Conservation (phyloP, 2,329 filamentous ascomycete species). For the Aspergillus sojae region DNA sequence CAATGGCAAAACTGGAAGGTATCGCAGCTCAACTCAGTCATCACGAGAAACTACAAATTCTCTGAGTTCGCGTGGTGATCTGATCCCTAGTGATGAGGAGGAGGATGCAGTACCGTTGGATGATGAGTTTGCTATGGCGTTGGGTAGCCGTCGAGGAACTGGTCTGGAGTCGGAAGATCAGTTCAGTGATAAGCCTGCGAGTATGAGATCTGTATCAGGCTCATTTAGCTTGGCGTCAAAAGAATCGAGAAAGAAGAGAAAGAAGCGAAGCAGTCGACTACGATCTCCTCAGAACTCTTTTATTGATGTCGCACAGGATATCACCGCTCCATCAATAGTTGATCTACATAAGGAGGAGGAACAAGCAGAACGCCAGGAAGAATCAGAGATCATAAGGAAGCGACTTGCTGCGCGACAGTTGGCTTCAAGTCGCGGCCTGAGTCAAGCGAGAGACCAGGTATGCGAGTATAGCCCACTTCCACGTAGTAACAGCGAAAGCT, state of each 20-base stretch:
- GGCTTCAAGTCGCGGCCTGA: slow-evolving; percentile 57
- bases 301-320: slow-evolving; percentile 31
- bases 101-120: slow-evolving; percentile 92
- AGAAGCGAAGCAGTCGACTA: slow-evolving; percentile 28
- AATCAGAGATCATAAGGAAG: slow-evolving; percentile 56
- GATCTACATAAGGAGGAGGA: slow-evolving; percentile 63
- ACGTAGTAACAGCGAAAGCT: not conserved
- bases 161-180: slow-evolving; percentile 64
- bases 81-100: slow-evolving; percentile 90
- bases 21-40: slow-evolving; percentile 75
- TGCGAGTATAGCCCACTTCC: not conserved
- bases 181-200: slow-evolving; percentile 64
- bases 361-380: slow-evolving; percentile 56
- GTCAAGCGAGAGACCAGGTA: slow-evolving; percentile 34
- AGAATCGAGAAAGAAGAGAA: slow-evolving; percentile 43
- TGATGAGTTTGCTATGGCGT: slow-evolving; percentile 84
- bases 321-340: slow-evolving; percentile 51
- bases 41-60: slow-evolving; percentile 85
- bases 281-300: slow-evolving; percentile 29
- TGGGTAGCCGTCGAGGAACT: slow-evolving; percentile 68
- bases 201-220: slow-evolving; percentile 45
- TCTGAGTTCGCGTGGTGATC: slow-evolving; percentile 80
- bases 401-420: slow-evolving; percentile 58
- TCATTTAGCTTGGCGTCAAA: slow-evolving; percentile 52
- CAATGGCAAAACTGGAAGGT: slow-evolving; percentile 33